Evolutionary conservation across 805 yeast genomes (phyloP), one percentile per base, ranked within the genome.

Genomic region (Scheffersomyces coipomensis): DNA sequence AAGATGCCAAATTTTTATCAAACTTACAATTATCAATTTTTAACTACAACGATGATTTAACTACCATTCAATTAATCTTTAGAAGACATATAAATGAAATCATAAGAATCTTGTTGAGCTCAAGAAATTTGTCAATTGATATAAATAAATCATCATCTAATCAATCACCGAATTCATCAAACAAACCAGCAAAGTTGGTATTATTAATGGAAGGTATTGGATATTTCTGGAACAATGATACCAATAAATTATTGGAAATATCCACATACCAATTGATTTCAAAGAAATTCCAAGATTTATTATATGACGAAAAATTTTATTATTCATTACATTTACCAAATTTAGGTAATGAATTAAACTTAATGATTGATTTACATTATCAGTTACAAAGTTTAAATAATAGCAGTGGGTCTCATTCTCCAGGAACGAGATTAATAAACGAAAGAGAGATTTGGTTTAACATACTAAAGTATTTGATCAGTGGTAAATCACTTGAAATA

Each of bases 21-120:
- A 67, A 62, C 40, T 52, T 71, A 24, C 74, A 68, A 43, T 51
- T 67, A 24, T 64, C 73, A 13, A 53, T 72, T n/a, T 66, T 60
- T 48, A 66, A 60, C 40, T 70, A 70, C 45, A 71, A 71, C 44
- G 76, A 72, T 46, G 76, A 71, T 44, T 55, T 68, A 42, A 65
- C 73, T 33, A 72, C 77, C 1, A 56, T 71, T 33, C 73, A 71
- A 50, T 53, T 66, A 24, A 62, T 69, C 19, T 56, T 68, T 52
- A 45, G 76, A 37, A 59, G 76, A 45, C 76, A 71, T 44, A 61
- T 71, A 25, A 69, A 70, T 44, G 75, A 69, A 40, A 58, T 71
- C 18, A 49, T 66, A 8, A 48, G 75, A 19, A 66, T 70, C 3
- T 46, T 70, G 16, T 47, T 67, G 23, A 59, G 67, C 18, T 61